phyloP scores from a whole-genome alignment of 352 stramenopile genomes.

The Phytophthora capsici region DNA sequence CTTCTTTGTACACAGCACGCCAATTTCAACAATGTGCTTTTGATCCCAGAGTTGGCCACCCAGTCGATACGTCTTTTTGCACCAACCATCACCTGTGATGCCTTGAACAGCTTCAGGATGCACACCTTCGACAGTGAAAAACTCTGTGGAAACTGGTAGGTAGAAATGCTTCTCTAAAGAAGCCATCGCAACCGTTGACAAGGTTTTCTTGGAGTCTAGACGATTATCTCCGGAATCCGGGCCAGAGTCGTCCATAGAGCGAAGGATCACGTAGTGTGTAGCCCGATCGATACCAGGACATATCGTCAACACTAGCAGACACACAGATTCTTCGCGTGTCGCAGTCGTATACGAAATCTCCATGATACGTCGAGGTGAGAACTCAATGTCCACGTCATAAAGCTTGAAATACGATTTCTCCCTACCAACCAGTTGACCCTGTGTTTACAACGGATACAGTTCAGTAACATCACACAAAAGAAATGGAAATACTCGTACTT shows the following conservation, averaged over 20 bases:
- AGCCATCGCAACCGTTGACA: slow-evolving; percentile 37
- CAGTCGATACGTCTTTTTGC: slow-evolving; percentile 49
- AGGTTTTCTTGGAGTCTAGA: slow-evolving; percentile 18
- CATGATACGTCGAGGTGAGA: slow-evolving; percentile 42
- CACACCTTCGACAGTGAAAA: slow-evolving; percentile 27
- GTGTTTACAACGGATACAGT: not conserved
- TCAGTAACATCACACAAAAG: not conserved
- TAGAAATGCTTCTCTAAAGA: slow-evolving; percentile 48
- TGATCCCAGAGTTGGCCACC: slow-evolving; percentile 49
- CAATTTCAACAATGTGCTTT: slow-evolving; percentile 55
- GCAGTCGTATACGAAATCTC: slow-evolving; percentile 48
- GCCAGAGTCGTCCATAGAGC: slow-evolving; percentile 34
- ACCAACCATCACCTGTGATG: slow-evolving; percentile 35
- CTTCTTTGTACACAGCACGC: slow-evolving; percentile 45
- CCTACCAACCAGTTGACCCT: slow-evolving; percentile 38
- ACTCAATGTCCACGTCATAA: slow-evolving; percentile 49
- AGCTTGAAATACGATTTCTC: slow-evolving; percentile 55
- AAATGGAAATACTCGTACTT: not conserved
- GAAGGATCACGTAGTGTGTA: slow-evolving; percentile 49
- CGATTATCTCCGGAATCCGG: slow-evolving; percentile 8
- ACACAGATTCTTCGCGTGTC: slow-evolving; percentile 36
- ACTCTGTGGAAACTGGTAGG: slow-evolving; percentile 34
- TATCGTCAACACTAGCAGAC: slow-evolving; percentile 46
- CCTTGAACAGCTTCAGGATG: slow-evolving; percentile 21
- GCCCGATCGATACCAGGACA: slow-evolving; percentile 46